A percentile compares a stretch with the other conserved stretches of the same genome.
Evolutionary conservation across 2,329 filamentous ascomycete genomes (phyloP).

Genomic region (Penicillium griseofulvum): DNA sequence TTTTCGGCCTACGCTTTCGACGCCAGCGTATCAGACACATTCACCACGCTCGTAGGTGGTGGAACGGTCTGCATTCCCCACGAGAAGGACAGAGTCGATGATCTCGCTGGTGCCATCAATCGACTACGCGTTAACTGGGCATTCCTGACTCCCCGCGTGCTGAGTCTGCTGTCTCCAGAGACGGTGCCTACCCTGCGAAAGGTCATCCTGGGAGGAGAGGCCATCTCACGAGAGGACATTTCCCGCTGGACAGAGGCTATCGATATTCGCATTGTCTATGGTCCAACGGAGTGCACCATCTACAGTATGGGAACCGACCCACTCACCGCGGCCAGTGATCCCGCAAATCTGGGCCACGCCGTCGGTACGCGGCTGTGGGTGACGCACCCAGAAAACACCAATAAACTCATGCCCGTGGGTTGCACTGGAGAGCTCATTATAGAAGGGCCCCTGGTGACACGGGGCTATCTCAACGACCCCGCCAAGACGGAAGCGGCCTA

Average conservation of each 20-base stretch:
- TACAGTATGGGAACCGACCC: not conserved
- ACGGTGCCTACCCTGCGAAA: slow-evolving; percentile 16
- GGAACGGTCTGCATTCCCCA: not conserved
- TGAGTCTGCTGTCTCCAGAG: slow-evolving; percentile 14
- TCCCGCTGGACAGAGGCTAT: slow-evolving; percentile 13
- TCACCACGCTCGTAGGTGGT: not conserved
- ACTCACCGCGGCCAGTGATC: not conserved
- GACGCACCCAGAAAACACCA: not conserved
- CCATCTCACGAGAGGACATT: slow-evolving; percentile 14
- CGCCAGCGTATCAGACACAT: not conserved
- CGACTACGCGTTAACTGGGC: not conserved
- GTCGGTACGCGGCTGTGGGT: not conserved
- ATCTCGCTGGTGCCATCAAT: not conserved
- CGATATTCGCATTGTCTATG: slow-evolving; percentile 18
- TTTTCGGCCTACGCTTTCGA: slow-evolving; percentile 31
- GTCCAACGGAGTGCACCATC: slow-evolving; percentile 19
- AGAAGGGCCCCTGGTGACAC: not conserved
- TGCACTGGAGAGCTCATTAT: not conserved
- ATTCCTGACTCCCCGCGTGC: slow-evolving; percentile 16
- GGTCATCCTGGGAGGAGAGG: slow-evolving; percentile 22
- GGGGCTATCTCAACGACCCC: not conserved
- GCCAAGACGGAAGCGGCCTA: not conserved
- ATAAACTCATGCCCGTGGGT: not conserved
- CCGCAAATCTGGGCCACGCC: not conserved
- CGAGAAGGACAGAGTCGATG: not conserved